These are phyloP conservation scores for Bothriochloa decipiens DNA, from an alignment of 176 grass and related monocot genomes.

Conservation along the genomic window DNA sequence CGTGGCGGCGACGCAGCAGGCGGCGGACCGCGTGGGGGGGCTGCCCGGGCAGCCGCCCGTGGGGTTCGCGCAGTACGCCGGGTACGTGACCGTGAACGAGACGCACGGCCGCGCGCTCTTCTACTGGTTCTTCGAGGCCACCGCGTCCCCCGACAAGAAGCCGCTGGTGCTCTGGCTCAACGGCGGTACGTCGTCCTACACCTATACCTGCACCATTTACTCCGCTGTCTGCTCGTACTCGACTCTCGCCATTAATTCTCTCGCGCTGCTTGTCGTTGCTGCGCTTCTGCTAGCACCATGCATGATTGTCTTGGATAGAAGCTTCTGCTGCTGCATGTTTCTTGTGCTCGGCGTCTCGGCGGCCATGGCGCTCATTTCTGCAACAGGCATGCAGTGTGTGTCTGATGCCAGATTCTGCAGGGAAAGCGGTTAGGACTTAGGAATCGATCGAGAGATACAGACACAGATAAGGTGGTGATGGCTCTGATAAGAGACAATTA, in stretches of 20 bases:
- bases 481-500: background rate
- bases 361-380: background rate
- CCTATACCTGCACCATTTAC: background rate
- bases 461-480: background rate
- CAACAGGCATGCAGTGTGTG: background rate
- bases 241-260: background rate
- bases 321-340: background rate
- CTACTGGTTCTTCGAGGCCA: slow-evolving; percentile 98
- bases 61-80: slow-evolving; percentile 80
- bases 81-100: slow-evolving; percentile 90
- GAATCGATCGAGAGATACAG: slow-evolving; percentile 2
- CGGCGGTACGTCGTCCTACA: slow-evolving; percentile 61
- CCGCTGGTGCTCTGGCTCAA: slow-evolving; percentile 93
- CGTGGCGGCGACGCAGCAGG: slow-evolving; percentile 57
- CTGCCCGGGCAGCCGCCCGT: slow-evolving; percentile 89
- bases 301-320: background rate
- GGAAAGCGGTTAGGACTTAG: background rate
- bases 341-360: background rate
- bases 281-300: too few species aligned
- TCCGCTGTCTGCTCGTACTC: background rate
- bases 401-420: background rate
- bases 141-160: slow-evolving; percentile 58
- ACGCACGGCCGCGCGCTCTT: slow-evolving; percentile 89
- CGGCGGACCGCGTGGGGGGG: slow-evolving; percentile 63
- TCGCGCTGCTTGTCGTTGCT: background rate